phyloP scores from a whole-genome alignment of 805 yeast species.

The Hanseniaspora guilliermondii region DNA sequence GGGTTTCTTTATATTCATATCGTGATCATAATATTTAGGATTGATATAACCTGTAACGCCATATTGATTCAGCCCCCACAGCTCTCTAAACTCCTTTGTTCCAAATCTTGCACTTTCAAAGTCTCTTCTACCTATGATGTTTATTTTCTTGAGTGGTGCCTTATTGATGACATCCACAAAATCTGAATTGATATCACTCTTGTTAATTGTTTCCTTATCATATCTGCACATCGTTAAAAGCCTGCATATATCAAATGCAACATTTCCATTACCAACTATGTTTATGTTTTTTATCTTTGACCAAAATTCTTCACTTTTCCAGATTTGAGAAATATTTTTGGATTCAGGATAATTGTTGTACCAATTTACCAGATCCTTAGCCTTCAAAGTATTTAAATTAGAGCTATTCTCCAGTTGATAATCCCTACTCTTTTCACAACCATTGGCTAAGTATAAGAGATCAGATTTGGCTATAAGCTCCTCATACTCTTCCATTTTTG shows the following conservation, averaged over 20 bases:
- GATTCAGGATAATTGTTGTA: constrained; percentile 75
- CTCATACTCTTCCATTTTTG: constrained; percentile 24
- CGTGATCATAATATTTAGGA: constrained; percentile 25
- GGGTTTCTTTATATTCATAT: not conserved
- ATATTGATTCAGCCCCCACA: constrained; percentile 45
- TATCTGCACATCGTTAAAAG: constrained; percentile 41
- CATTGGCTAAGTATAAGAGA: constrained; percentile 70
- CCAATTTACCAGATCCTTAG: constrained; percentile 87
- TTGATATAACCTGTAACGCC: constrained; percentile 41
- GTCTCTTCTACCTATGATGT: constrained; percentile 78
- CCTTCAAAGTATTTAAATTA: constrained; percentile 43
- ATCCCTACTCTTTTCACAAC: constrained; percentile 45
- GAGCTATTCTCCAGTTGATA: constrained; percentile 46
- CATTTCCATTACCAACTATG: constrained; percentile 94
- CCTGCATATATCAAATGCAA: constrained; percentile 83
- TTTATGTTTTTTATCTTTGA: constrained; percentile 50
- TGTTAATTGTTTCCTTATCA: constrained; percentile 42
- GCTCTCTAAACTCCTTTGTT: constrained; percentile 80
- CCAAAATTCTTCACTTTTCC: constrained; percentile 39
- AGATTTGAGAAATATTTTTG: constrained; percentile 13
- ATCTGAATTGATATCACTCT: constrained; percentile 58
- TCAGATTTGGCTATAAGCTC: constrained; percentile 26
- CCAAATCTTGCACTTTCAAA: constrained; percentile 77
- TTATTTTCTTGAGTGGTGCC: constrained; percentile 50
- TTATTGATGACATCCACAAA: constrained; percentile 45